Base-by-base conservation (phyloP, 2,329 filamentous ascomycete genomes). In the Aspergillus sp. region DNA sequence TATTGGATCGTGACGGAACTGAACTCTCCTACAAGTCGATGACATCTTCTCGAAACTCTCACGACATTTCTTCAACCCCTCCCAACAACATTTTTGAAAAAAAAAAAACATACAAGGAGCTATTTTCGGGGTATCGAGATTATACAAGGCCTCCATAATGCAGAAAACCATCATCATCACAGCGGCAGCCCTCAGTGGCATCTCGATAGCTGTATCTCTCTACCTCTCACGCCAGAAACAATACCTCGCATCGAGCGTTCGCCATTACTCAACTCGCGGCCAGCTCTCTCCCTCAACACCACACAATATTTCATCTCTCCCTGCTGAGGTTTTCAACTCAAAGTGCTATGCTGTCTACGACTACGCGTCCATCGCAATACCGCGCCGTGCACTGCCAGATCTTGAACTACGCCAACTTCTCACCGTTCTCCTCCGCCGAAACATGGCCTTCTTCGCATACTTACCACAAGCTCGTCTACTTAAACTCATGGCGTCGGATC, bases 401-500 rank as follows among this genome's bases (percentile, higher is more conserved):
- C 24, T 51, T 7, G 47, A 64, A 4, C 40, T 61, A 1, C 40
- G 59, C 0, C 62, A 67, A 1, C 58, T 73, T 5, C 66, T 74
- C 45, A 68, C 61, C 15, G 55, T 61, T 2, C 66, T 74, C 7
- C 52, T 73, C 12, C 70, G 71, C 5, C 69, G 69, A 40, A 75
- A 73, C 39, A 73, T 75, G 69, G 60, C 49, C 3, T 60, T 58
- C 1, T 75, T 75, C 41, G 56, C 69, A n/a, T 65, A 60, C 13
- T 67, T 73, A 37, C 73, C 73, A 8, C 70, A 74, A 44, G 70
- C 70, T 1, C 66, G 65, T 37, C 58, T 70, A 11, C 48, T 73
- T 2, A 59, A 64, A 6, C 37, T 71, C n/a, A 54, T 61, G 5
- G 64, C 62, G 22, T 41, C 64, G 11, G 41, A 37, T 20, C 46